Base-by-base conservation (phyloP, 768 basidiomycete genomes). In the Lactifluus rugatus region DNA sequence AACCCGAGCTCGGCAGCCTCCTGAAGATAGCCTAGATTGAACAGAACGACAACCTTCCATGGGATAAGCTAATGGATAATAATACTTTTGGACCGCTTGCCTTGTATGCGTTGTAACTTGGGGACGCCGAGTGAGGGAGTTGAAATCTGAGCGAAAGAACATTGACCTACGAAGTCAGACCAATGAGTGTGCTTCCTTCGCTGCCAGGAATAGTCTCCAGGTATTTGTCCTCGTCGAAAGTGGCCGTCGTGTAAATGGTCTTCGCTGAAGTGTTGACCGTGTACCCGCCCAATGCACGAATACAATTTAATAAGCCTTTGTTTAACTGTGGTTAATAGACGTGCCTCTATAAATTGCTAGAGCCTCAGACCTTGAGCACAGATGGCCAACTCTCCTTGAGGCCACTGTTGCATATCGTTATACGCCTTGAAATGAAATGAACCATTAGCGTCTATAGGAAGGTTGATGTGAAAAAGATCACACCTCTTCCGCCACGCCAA, bases 91-190 rank as follows among this genome's bases (percentile, higher is more conserved):
- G 19, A 39, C 19, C 21, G 48, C 48, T 14, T 64, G 82, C 81
- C 75, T 84, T 85, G 73, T 80, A 83, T 11, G 83, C 75, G 63
- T 83, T 78, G 62, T 84, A 85, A 81, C 83, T 83, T 48, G 11
- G 41, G 36, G 7, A 31, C 44, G 17, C 8, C 7, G 25, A 31
- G 42, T 49, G 34, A 55, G 52, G 34, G 8, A 17, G 13, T 21
- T 17, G 39, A 34, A 23, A 52, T 44, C 42, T 21, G 28, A 21
- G 21, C 17, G 21, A 39, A 32, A 28, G 21, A 48, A 45, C 25
- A 10, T 60, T 21, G 9, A 65, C 78, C 52, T 63, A 83, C 84
- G 84, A 85, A 58, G 80, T 83, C 66, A 84, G 68, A 0, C 77
- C 75, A 16, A 84, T 70, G n/a, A 75, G 69, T 5, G 76, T 44